Conservation (phyloP, 352 stramenopile genomes). For the Blastocystis sp. region DNA sequence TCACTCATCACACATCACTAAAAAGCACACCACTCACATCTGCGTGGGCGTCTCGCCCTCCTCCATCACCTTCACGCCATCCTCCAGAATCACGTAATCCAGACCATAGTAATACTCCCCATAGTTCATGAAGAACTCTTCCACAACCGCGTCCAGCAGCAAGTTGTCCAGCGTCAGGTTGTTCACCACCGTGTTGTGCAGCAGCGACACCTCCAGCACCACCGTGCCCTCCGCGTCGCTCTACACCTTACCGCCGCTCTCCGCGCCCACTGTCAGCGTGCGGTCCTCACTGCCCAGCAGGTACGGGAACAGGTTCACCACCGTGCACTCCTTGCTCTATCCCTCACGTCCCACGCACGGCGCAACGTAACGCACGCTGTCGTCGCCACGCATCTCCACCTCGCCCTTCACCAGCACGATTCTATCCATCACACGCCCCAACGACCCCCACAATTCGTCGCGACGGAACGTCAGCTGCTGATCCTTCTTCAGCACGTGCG, state of each 20-base stretch:
- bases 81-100: constrained; percentile 28
- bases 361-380: background rate
- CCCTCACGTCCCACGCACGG: background rate
- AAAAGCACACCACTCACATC: background rate
- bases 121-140: constrained; percentile 40
- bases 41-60: background rate
- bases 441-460: constrained; percentile 12
- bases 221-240: constrained; percentile 44
- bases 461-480: constrained; percentile 49
- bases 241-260: background rate
- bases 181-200: constrained; percentile 48
- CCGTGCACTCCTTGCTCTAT: background rate
- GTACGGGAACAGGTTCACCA: constrained; percentile 56
- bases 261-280: background rate
- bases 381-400: background rate
- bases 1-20: too few species aligned
- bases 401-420: constrained; percentile 24
- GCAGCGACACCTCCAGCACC: constrained; percentile 27
- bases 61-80: constrained; percentile 34
- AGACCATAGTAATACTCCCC: constrained; percentile 57
- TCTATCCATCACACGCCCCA: background rate
- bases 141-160: background rate
- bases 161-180: constrained; percentile 45
- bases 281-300: constrained; percentile 31
- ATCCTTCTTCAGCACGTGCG: constrained; percentile 43